Percentiles rank a stretch among this genome's conserved stretches.
Evolutionary conservation across 2,329 filamentous ascomycete species (phyloP).

Genomic region (Chaetoscypha palmicola): DNA sequence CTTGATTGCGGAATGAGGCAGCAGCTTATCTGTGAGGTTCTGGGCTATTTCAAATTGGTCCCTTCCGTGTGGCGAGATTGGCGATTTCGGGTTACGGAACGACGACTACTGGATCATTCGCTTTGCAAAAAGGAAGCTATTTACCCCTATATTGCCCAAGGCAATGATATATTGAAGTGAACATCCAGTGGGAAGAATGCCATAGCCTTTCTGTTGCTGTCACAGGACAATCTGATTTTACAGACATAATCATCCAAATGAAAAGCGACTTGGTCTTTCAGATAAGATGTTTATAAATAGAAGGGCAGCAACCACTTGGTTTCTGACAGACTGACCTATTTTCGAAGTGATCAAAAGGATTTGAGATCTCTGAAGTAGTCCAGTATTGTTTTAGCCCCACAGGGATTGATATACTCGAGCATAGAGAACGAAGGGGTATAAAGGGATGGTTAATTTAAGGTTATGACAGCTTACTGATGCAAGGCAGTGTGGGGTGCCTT

Average conservation of each 20-base stretch:
- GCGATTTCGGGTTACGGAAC: neutral
- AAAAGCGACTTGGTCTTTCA: neutral
- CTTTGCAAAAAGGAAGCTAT: neutral
- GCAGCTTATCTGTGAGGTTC: neutral
- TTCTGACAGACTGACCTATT: too few relatives aligned
- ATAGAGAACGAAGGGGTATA: neutral
- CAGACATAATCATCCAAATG: neutral
- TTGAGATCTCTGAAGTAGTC: neutral
- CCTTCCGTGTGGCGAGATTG: neutral
- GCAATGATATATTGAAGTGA: neutral
- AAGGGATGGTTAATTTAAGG: neutral
- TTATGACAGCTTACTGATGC: neutral
- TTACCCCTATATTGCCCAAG: neutral
- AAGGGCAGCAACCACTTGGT: too few relatives aligned
- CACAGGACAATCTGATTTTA: neutral
- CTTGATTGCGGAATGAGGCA: conserved; percentile 3
- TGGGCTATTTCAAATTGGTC: conserved; percentile 3
- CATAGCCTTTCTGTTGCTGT: neutral
- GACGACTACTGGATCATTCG: neutral
- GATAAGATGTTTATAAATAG: too few relatives aligned
- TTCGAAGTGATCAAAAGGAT: neutral
- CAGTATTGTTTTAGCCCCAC: neutral
- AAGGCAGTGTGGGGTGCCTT: neutral
- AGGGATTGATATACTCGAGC: neutral
- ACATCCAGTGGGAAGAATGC: neutral